A percentile compares a stretch with the other conserved stretches of the same genome.
Evolutionary conservation across 495 filamentous ascomycete genomes (phyloP).

Genomic region (Daldinia grandis): DNA sequence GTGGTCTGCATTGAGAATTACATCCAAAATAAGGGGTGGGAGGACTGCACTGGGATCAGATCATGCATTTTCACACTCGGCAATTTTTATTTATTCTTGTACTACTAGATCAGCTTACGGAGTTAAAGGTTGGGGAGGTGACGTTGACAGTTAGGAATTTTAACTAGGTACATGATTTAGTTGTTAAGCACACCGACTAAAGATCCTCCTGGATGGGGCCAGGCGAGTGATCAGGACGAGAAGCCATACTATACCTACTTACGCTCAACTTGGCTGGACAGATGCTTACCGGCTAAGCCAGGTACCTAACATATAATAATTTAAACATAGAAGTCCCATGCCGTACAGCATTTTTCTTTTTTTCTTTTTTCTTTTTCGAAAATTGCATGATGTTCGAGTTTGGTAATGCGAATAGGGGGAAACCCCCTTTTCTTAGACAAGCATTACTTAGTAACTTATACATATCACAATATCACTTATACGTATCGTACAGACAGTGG

Average conservation of each 20-base stretch:
- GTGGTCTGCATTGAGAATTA: constrained; percentile 6
- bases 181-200: constrained; percentile 3
- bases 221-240: not conserved
- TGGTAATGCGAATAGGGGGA: not conserved
- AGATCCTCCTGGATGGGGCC: not conserved
- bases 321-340: not conserved
- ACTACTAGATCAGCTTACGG: constrained; percentile 24
- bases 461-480: not conserved
- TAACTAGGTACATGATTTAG: constrained; percentile 1
- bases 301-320: not conserved
- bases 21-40: constrained; percentile 2
- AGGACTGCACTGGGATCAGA: not conserved
- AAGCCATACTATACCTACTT: not conserved
- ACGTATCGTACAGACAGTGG: constrained; percentile 2
- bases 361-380: not conserved
- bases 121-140: constrained; percentile 9
- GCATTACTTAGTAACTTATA: not conserved
- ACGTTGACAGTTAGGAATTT: constrained; percentile 24
- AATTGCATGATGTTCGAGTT: not conserved
- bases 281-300: constrained; percentile 1
- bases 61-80: not conserved
- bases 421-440: not conserved
- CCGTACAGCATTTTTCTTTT: not conserved
- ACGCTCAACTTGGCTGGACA: not conserved
- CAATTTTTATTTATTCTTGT: constrained; percentile 26